phyloP scores from a whole-genome alignment of 768 basidiomycete genomes.

The Mycena indigotica region DNA sequence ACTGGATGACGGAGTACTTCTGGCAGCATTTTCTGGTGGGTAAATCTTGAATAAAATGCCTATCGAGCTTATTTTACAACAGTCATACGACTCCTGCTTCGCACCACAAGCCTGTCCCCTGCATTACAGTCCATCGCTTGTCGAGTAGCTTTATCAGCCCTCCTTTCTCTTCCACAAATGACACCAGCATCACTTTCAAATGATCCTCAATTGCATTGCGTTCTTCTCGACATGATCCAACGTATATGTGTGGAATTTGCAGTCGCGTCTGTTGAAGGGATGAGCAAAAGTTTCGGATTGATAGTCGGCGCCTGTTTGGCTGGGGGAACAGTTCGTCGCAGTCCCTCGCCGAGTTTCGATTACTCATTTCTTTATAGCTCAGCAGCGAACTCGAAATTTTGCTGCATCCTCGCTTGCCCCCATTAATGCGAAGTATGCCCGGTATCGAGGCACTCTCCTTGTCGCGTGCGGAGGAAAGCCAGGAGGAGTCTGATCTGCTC shows the following conservation, averaged over 20 bases:
- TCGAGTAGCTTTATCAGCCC: conserved; percentile 59
- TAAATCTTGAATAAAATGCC: neutral
- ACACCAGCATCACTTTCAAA: conserved; percentile 56
- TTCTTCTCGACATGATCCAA: conserved; percentile 49
- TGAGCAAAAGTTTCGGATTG: conserved; percentile 65
- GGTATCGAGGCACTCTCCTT: conserved; percentile 62
- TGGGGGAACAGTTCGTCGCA: conserved; percentile 21
- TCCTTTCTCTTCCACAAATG: conserved; percentile 58
- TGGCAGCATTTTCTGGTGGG: conserved; percentile 56
- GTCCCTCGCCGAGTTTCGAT: neutral
- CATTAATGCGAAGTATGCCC: conserved; percentile 69
- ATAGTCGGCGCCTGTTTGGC: conserved; percentile 45
- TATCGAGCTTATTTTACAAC: neutral
- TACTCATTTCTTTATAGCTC: conserved; percentile 4
- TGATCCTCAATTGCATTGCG: conserved; percentile 50
- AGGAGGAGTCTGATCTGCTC: conserved; percentile 58
- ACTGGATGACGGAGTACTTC: conserved; percentile 54
- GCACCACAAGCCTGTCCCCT: conserved; percentile 51
- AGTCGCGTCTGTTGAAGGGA: conserved; percentile 55
- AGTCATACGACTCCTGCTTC: conserved; percentile 56
- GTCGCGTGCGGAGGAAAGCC: conserved; percentile 62
- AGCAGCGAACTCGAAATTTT: conserved; percentile 57
- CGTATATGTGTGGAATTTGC: conserved; percentile 49
- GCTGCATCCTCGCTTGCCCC: conserved; percentile 80
- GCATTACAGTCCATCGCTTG: conserved; percentile 60